Percentiles rank a stretch among this genome's conserved stretches.
These are phyloP conservation scores for Epichloe gansuensis DNA, from an alignment of 2,329 filamentous ascomycete species.

Conservation along the genomic window DNA sequence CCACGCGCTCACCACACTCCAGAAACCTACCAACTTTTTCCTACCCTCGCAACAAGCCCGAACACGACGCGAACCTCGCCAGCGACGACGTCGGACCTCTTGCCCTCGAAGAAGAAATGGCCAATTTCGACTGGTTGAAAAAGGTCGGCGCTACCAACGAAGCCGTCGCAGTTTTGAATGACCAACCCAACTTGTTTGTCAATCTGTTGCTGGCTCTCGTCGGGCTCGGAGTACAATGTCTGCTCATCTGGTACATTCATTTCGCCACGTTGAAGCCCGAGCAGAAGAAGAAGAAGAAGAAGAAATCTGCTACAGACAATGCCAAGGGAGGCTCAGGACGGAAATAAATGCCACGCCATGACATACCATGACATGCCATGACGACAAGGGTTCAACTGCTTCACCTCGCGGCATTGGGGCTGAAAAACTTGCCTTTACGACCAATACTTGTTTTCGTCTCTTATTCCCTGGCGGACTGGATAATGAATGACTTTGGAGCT, in stretches of 20 bases:
- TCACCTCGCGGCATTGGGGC: background rate
- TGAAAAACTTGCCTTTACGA: background rate
- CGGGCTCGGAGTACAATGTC: slow-evolving; percentile 31
- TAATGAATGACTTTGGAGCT: background rate
- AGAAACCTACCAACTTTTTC: background rate
- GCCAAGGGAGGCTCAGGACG: background rate
- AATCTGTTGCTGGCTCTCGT: slow-evolving; percentile 43
- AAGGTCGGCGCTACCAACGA: slow-evolving; percentile 45
- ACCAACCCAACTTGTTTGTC: slow-evolving; percentile 47
- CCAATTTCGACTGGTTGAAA: slow-evolving; percentile 44
- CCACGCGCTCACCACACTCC: too few relatives aligned
- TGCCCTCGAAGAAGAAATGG: slow-evolving; percentile 20
- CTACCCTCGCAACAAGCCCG: background rate
- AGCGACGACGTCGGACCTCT: background rate
- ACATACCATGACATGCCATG: background rate
- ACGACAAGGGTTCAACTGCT: background rate
- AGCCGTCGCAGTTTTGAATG: slow-evolving; percentile 47
- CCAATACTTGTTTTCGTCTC: background rate
- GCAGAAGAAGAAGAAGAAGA: slow-evolving; percentile 40
- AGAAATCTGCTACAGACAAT: slow-evolving; percentile 8
- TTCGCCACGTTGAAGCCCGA: slow-evolving; percentile 48
- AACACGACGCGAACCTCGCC: background rate
- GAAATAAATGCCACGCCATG: background rate
- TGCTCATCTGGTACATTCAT: slow-evolving; percentile 46
- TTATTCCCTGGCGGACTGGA: background rate